These are phyloP conservation scores for Exophiala alcalophila DNA, from an alignment of 2,329 filamentous ascomycete genomes.

Conservation along the genomic window DNA sequence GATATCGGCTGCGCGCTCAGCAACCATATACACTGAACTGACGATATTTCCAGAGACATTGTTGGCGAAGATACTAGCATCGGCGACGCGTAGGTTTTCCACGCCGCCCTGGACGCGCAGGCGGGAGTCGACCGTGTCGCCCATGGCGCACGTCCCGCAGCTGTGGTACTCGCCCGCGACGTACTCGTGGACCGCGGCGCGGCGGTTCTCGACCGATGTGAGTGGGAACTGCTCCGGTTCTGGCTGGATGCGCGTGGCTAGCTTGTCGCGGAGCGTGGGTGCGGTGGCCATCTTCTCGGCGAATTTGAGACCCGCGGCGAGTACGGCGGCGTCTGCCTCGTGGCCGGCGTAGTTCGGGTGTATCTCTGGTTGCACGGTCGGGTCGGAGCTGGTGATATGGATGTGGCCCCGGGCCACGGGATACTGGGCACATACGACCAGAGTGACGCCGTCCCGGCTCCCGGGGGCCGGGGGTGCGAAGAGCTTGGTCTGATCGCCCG, in stretches of 20 bases:
- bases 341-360: conserved; percentile 47
- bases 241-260: conserved; percentile 18
- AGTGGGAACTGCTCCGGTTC: conserved; percentile 14
- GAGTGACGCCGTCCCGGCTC: conserved; percentile 50
- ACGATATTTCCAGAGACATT: conserved; percentile 35
- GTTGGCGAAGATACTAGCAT: conserved; percentile 36
- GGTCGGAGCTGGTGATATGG: conserved; percentile 40
- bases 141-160: conserved; percentile 40
- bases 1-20: conserved; percentile 37
- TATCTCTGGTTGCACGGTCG: conserved; percentile 39
- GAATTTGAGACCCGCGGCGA: conserved; percentile 30
- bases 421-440: conserved; percentile 51
- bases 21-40: conserved; percentile 36
- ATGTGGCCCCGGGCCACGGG: conserved; percentile 51
- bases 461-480: conserved; percentile 35
- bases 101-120: conserved; percentile 36
- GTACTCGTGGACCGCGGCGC: conserved; percentile 15
- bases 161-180: conserved; percentile 26
- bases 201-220: conserved; percentile 12
- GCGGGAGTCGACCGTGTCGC: conserved; percentile 36
- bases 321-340: conserved; percentile 44
- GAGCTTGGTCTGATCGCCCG: conserved; percentile 46
- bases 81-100: conserved; percentile 35
- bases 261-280: conserved; percentile 17
- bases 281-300: conserved; percentile 14